Percentiles rank a stretch among this genome's conserved stretches.
Conservation (phyloP, 495 filamentous ascomycete genomes). For the Trypethelium eluteriae region DNA sequence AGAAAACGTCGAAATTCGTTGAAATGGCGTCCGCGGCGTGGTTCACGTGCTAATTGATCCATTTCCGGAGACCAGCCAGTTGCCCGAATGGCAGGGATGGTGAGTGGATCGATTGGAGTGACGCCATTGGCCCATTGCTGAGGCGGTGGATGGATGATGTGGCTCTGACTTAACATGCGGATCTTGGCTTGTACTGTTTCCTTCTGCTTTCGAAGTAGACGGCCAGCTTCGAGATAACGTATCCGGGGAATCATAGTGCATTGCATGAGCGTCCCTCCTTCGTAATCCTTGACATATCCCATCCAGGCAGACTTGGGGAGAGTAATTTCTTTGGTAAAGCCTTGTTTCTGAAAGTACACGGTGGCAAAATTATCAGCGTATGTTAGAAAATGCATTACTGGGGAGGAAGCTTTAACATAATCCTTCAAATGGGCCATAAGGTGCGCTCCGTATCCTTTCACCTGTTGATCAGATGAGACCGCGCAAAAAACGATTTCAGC, state of each 20-base stretch:
- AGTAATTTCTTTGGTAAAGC: slow-evolving; percentile 97
- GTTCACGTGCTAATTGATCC: slow-evolving; percentile 92
- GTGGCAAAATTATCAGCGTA: slow-evolving; percentile 99
- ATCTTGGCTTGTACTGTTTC: slow-evolving; percentile 92
- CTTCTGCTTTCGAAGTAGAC: slow-evolving; percentile 96
- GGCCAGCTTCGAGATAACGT: slow-evolving; percentile 82
- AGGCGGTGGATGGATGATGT: slow-evolving; percentile 80
- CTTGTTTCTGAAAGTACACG: slow-evolving; percentile 98
- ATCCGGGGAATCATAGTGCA: slow-evolving; percentile 94
- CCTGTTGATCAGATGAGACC: slow-evolving; percentile 95
- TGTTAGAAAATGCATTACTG: slow-evolving; percentile 97
- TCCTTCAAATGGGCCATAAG: slow-evolving; percentile 98
- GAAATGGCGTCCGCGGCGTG: slow-evolving; percentile 95
- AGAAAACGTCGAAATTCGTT: slow-evolving; percentile 85
- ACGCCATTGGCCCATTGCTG: slow-evolving; percentile 75
- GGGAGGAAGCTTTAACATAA: slow-evolving; percentile 93
- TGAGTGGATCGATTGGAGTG: slow-evolving; percentile 66
- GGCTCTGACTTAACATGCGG: slow-evolving; percentile 76
- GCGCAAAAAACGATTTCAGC: slow-evolving; percentile 99
- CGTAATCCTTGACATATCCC: slow-evolving; percentile 99
- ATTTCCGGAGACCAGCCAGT: slow-evolving; percentile 96
- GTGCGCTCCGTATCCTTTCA: slow-evolving; percentile 96
- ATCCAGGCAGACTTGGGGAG: slow-evolving; percentile 91
- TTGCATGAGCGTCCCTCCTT: slow-evolving; percentile 98
- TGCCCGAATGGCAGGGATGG: slow-evolving; percentile 72